Base-by-base conservation (phyloP, 371 early-diverging fungal genomes). In the Mortierella sp. region DNA sequence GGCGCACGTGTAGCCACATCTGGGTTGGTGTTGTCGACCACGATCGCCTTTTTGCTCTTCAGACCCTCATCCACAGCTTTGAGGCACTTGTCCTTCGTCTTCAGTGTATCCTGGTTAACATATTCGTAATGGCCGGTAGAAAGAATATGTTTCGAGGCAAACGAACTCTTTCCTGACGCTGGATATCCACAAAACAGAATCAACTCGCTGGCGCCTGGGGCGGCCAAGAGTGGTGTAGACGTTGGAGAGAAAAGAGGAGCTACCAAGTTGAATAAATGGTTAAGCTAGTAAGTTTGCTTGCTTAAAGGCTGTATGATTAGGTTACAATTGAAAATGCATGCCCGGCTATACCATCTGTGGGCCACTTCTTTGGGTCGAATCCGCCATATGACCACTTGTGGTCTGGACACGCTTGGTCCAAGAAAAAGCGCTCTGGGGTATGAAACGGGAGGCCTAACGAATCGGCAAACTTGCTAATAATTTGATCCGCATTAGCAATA, bases 11-110 rank as follows among this genome's bases (percentile, higher is more conserved):
- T 89, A 0, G 89, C 80, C 8, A 70, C 78, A 41, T 93, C 94
- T 0, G 96, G 93, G 81, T 97, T 98, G 21, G 98, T 98, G 87
- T 98, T 98, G 86, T 97, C 98, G 75, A 95, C 91, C 0, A 95
- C 95, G 6, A 93, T 95, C 0, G 91, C 87, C 58, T 91, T 88
- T 1, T 91, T 89, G 16, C 84, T 76, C n/a, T 74, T 56, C 24
- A 97, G 79, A 2, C 93, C 93, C 16, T 87, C 81, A 48, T 90
- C 84, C 4, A 89, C 89, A 0, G 91, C 92, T 38, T 87, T 88
- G 7, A 95, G 60, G 86, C 98, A 98, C 79, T 93, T 94, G 3
- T 94, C 93, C 29, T 90, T 88, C 5, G 96, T 93, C 79, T 94
- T 94, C 32, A 97, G 89, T 10, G 91, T 93, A 83, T 98, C 93